Evolutionary conservation across 495 filamentous ascomycete species (phyloP), one percentile per base, ranked within the genome.

Genomic region (Tirmania nivea): DNA sequence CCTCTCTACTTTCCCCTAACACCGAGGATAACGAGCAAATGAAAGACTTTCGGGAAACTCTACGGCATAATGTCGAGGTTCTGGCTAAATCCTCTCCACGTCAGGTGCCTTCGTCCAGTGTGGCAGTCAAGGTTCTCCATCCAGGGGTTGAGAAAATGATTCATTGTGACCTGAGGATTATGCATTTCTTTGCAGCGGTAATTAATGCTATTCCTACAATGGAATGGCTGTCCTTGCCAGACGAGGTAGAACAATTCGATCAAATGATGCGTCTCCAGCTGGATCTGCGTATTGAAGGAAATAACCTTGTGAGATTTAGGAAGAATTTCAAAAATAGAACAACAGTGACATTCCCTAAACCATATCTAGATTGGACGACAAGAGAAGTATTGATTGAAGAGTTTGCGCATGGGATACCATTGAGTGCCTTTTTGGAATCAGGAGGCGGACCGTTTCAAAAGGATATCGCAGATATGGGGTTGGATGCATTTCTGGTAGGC

Each of bases 211-310:
- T 96, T 50, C 92, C 92, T 2, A 95, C 89, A 0, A 88, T 99
- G 65, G 83, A 99, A 63, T 99, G 92, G 92, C 72, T 99, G 16
- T 94, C 89, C 2, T 78, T 99, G 35, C 92, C 92, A 0, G 87
- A 94, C 60, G 92, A 99, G 65, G 92, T 94, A 25, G 64, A 71
- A 17, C 87, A 94, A 63, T 99, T 99, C 60, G 89, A 86, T 10
- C 81, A 89, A 62, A 99, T 99, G 92, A 99, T 99, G 92, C 80
- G 81, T 59, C 70, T 96, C 17, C 92, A 99, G 56, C 71, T 99
- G 12, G 92, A 99, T 68, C 71, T 99, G 14, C 81, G 92, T 36
- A 99, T 99, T 53, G 92, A 99, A 62, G 79, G 85, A 1, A 78
- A 87, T 8, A 99, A 99, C 57, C 71, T 99, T 5, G 77, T 78